phyloP scores from a whole-genome alignment of 768 basidiomycete genomes.

The Termitomyces sp. region DNA sequence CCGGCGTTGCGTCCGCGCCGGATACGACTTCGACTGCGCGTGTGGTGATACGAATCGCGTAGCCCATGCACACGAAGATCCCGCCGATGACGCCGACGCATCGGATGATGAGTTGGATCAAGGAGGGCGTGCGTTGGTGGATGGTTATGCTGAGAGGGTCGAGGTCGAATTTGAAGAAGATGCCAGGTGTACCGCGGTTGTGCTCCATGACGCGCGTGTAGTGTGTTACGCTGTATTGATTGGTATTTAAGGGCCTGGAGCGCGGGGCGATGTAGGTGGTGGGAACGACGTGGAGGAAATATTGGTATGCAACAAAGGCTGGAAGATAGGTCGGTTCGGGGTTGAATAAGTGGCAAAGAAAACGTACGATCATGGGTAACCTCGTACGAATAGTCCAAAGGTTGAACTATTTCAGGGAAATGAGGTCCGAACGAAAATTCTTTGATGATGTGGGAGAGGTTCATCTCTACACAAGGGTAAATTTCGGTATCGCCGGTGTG shows the following conservation, averaged over 20 bases:
- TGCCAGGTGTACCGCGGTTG: constrained; percentile 80
- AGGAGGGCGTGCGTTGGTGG: constrained; percentile 80
- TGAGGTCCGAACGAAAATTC: constrained; percentile 97
- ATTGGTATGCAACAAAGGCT: constrained; percentile 92
- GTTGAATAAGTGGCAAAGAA: background rate
- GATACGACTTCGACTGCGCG: constrained; percentile 67
- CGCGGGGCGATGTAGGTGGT: constrained; percentile 87
- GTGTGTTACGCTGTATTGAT: constrained; percentile 94
- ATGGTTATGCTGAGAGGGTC: constrained; percentile 86
- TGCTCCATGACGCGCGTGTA: constrained; percentile 75
- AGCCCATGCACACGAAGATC: constrained; percentile 80
- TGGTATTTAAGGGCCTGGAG: constrained; percentile 56
- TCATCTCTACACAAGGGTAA: constrained; percentile 63
- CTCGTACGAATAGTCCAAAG: constrained; percentile 88
- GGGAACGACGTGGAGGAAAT: constrained; percentile 93
- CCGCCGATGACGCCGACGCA: constrained; percentile 93
- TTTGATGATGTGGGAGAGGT: constrained; percentile 91
- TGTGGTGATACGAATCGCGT: constrained; percentile 61
- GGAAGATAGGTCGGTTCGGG: background rate
- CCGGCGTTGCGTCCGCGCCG: constrained; percentile 39
- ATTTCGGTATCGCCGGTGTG: background rate
- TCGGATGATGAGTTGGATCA: constrained; percentile 79
- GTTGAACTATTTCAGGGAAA: constrained; percentile 94
- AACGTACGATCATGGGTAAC: constrained; percentile 60
- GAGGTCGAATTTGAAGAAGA: constrained; percentile 98